These are phyloP conservation scores for Fusarium sp. DNA, from an alignment of 2,329 filamentous ascomycete species.

Conservation along the genomic window DNA sequence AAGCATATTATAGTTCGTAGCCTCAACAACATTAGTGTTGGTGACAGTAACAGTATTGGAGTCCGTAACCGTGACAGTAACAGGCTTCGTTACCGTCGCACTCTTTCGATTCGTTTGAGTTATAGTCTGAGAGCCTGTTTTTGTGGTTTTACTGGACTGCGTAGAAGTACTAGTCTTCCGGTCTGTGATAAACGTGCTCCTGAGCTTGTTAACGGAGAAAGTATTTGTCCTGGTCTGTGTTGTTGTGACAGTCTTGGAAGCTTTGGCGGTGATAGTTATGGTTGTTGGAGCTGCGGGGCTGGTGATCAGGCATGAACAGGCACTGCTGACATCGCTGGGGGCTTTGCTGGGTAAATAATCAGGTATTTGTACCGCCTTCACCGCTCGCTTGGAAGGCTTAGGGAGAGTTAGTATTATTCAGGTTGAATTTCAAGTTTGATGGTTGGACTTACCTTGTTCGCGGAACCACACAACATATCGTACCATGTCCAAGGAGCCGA, in stretches of 20 bases:
- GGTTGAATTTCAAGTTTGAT: rapidly evolving
- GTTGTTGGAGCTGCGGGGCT: neutral
- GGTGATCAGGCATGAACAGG: neutral
- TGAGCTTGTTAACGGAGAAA: neutral
- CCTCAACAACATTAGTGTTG: neutral
- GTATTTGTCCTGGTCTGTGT: neutral
- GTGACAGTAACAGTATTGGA: neutral
- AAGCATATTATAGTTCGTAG: neutral
- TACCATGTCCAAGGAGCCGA: neutral
- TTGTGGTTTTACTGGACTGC: neutral
- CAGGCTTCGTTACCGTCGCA: neutral
- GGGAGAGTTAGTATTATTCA: neutral
- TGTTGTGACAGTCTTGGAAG: neutral
- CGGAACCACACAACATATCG: neutral
- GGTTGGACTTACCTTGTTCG: neutral
- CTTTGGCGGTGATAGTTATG: neutral
- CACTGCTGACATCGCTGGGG: neutral
- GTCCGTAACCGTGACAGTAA: neutral
- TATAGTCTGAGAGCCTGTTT: neutral
- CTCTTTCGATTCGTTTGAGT: neutral
- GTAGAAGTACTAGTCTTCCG: rapidly evolving
- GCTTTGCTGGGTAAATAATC: neutral
- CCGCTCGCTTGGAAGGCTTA: neutral
- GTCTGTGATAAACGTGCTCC: neutral
- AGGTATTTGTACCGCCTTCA: neutral